Evolutionary conservation across 495 filamentous ascomycete species (phyloP).

Genomic region (Beverwykella pulmonaria): DNA sequence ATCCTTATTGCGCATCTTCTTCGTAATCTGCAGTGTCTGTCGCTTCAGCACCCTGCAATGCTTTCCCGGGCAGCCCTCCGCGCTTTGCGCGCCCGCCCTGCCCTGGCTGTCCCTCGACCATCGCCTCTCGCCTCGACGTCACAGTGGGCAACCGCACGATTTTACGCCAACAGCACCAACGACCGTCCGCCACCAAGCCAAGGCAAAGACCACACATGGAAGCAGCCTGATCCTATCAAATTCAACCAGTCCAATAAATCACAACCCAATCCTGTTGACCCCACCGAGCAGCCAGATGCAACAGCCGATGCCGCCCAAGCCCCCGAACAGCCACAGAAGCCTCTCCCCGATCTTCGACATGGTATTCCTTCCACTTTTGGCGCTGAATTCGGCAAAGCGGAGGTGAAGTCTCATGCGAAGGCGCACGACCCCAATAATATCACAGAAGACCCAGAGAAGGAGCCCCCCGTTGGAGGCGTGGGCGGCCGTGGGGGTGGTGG

Average conservation of each 20-base stretch:
- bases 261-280: conserved; percentile 13
- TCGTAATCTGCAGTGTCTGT: conserved; percentile 17
- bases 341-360: conserved; percentile 84
- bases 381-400: conserved; percentile 60
- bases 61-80: conserved; percentile 36
- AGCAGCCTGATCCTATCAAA: conserved; percentile 26
- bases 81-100: conserved; percentile 27
- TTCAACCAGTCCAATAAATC: conserved; percentile 20
- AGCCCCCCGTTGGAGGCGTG: conserved; percentile 14
- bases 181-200: conserved; percentile 34
- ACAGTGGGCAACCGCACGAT: conserved; percentile 40
- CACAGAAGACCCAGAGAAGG: conserved; percentile 34
- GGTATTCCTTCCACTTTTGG: conserved; percentile 86
- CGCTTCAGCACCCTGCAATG: conserved; percentile 16
- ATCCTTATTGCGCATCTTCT: conserved; percentile 10
- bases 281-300: conserved; percentile 23
- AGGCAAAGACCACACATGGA: conserved; percentile 30
- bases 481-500: conserved; percentile 47
- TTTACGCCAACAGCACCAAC: conserved; percentile 53
- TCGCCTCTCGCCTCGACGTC: conserved; percentile 39
- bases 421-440: conserved; percentile 33
- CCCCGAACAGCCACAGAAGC: conserved; percentile 50
- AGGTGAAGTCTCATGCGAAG: conserved; percentile 1
- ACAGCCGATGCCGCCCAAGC: conserved; percentile 20
- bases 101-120: conserved; percentile 34